Percentiles rank a stretch among this genome's conserved stretches.
These are phyloP conservation scores for Rhododendron mucronatum DNA, from an alignment of 148 eudicot genomes.

Conservation along the genomic window DNA sequence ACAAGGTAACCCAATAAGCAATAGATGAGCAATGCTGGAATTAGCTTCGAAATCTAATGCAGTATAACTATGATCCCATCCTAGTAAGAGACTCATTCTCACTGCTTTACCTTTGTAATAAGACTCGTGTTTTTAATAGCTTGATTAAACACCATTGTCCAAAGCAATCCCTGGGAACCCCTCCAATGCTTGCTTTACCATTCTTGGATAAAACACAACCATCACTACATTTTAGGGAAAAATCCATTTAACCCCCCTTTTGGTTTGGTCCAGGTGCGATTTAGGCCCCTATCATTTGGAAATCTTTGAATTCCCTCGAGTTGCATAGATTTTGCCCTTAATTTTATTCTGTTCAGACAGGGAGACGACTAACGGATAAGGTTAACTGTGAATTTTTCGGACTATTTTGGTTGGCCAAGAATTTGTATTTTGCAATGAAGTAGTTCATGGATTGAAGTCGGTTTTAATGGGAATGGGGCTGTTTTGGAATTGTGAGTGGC, in stretches of 20 bases:
- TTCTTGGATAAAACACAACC: background rate
- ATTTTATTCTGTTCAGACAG: background rate
- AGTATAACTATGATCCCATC: too few species aligned
- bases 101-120: background rate
- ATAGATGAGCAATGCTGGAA: background rate
- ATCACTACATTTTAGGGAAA: background rate
- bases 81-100: background rate
- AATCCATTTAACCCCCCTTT: background rate
- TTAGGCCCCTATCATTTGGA: background rate
- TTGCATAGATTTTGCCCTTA: background rate
- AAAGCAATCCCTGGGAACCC: background rate
- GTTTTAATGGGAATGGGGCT: background rate
- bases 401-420: background rate
- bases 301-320: background rate
- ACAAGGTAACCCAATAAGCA: background rate
- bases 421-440: background rate
- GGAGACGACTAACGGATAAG: background rate
- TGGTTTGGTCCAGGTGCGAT: background rate
- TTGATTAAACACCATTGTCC: background rate
- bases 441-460: background rate
- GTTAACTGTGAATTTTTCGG: background rate
- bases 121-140: background rate
- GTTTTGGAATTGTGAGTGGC: background rate
- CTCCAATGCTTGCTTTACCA: background rate
- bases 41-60: background rate